A percentile compares a stretch with the other conserved stretches of the same genome.
Evolutionary conservation across 2,329 filamentous ascomycete genomes (phyloP).

Genomic region (Sclerotinia glacialis): DNA sequence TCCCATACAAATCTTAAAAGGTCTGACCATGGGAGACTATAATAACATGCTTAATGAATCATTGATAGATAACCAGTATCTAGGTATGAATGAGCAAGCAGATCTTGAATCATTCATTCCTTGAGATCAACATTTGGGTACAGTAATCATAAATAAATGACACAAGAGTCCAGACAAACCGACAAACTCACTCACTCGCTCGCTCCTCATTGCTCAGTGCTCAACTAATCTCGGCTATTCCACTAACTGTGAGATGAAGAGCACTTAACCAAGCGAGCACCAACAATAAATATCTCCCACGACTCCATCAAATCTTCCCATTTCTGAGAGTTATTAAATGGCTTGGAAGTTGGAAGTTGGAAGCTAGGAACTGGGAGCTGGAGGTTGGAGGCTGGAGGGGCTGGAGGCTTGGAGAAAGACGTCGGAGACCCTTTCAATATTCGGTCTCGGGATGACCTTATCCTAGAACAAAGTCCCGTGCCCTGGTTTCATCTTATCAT

Average conservation of each 20-base stretch:
- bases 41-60: background rate
- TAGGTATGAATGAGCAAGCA: background rate
- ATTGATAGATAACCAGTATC: background rate
- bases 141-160: background rate
- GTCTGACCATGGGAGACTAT: background rate
- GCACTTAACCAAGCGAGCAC: constrained; percentile 8
- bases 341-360: background rate
- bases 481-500: constrained; percentile 1
- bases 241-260: background rate
- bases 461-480: constrained; percentile 3
- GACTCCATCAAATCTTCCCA: background rate
- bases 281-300: background rate
- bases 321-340: background rate
- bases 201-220: too few species aligned
- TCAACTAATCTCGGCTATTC: constrained; percentile 10
- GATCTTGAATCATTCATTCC: background rate
- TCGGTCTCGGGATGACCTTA: background rate
- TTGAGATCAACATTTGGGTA: background rate
- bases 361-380: background rate
- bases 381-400: background rate
- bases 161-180: too few species aligned
- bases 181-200: too few species aligned
- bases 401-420: constrained; percentile 8
- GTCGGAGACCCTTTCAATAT: constrained; percentile 20
- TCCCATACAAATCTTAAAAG: background rate